Evolutionary conservation across 805 yeast species (phyloP).

Genomic region (Debaryomyces tyrocola): DNA sequence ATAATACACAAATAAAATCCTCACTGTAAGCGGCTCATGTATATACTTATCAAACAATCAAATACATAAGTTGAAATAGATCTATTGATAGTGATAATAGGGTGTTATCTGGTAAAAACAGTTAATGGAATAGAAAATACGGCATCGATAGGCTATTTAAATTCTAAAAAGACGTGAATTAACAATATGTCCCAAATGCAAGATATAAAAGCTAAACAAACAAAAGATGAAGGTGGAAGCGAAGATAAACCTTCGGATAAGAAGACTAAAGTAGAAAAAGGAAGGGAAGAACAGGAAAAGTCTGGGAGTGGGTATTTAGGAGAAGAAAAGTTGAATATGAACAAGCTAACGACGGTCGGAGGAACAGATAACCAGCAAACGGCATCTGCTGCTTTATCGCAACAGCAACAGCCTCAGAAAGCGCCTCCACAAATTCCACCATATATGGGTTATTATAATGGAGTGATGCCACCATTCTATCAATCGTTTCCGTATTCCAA

Average conservation of each 20-base stretch:
- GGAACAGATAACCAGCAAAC: neutral
- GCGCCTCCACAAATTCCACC: neutral
- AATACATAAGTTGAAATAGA: neutral
- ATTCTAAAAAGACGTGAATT: no score
- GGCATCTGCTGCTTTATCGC: neutral
- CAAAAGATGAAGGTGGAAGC: no score
- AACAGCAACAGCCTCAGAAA: neutral
- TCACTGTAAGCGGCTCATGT: slow-evolving; percentile 5
- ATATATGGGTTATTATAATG: neutral
- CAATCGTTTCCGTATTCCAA: neutral
- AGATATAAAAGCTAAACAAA: no score
- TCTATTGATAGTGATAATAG: no score
- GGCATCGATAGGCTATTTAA: no score
- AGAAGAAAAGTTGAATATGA: neutral
- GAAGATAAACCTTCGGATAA: no score
- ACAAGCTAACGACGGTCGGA: neutral
- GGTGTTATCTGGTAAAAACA: no score
- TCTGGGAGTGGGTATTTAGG: neutral
- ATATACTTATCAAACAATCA: neutral
- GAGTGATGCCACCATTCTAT: neutral
- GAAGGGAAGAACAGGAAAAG: neutral
- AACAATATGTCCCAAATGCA: no score
- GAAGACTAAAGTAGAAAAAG: no score
- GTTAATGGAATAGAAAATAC: no score
- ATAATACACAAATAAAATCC: slow-evolving; percentile 1